Evolutionary conservation across 2,329 filamentous ascomycete genomes (phyloP).

Genomic region (Colletotrichum tabaci): DNA sequence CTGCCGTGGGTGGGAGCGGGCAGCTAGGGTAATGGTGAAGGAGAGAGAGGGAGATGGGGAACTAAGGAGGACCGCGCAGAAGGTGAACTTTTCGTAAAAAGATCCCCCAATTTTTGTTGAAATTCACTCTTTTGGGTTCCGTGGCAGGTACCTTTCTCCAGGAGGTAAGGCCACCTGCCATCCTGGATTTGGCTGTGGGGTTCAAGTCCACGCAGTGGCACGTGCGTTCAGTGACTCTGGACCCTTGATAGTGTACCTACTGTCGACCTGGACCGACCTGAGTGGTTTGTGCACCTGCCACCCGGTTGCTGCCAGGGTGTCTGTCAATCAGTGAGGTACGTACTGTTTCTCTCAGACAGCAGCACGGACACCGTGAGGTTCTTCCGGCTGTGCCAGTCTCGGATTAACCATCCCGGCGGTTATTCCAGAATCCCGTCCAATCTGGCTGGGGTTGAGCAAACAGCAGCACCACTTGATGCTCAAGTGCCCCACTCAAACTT

Average conservation of each 20-base stretch:
- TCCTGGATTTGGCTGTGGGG: constrained; percentile 36
- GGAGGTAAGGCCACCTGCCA: constrained; percentile 37
- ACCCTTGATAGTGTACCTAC: constrained; percentile 25
- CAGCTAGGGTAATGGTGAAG: constrained; percentile 23
- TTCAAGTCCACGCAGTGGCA: constrained; percentile 26
- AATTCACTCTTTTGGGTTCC: constrained; percentile 43
- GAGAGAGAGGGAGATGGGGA: constrained; percentile 41
- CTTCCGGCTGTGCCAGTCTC: neutral
- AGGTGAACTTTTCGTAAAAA: constrained; percentile 38
- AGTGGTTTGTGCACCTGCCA: too few species aligned
- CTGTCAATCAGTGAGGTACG: neutral
- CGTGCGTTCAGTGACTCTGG: constrained; percentile 32
- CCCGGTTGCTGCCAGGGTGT: neutral
- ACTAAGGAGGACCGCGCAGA: constrained; percentile 32
- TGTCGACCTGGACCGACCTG: too few species aligned
- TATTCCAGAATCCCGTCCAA: constrained; percentile 32
- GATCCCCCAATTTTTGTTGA: constrained; percentile 43
- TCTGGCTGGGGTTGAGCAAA: constrained; percentile 20
- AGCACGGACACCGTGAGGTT: neutral
- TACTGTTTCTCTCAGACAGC: neutral
- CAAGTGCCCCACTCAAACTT: constrained; percentile 32
- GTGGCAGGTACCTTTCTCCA: constrained; percentile 37
- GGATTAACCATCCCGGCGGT: constrained; percentile 15
- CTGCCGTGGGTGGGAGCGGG: constrained; percentile 16
- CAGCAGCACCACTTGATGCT: neutral